A percentile compares a stretch with the other conserved stretches of the same genome.
phyloP scores from a whole-genome alignment of 495 filamentous ascomycete species.

The Amorphotheca resinae region DNA sequence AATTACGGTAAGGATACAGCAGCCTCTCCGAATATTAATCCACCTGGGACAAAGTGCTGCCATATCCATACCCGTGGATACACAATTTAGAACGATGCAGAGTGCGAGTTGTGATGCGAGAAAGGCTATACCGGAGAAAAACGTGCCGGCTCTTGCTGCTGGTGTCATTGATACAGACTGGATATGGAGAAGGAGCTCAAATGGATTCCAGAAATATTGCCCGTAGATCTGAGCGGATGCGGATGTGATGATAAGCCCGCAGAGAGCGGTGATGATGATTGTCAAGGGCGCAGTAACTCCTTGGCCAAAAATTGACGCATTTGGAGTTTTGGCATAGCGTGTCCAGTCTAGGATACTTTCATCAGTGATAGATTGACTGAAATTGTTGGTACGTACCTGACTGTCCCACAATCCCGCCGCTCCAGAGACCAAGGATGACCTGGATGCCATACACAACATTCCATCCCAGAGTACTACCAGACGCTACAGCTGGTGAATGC shows the following conservation, averaged over 20 bases:
- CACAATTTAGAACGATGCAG: conserved; percentile 27
- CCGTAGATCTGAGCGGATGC: conserved; percentile 29
- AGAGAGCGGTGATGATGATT: conserved; percentile 18
- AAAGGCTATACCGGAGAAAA: conserved; percentile 25
- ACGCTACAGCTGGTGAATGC: conserved; percentile 8
- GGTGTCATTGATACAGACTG: conserved; percentile 14
- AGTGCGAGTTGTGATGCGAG: conserved; percentile 24
- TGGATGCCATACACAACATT: conserved; percentile 15
- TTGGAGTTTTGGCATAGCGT: conserved; percentile 14
- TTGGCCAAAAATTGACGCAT: conserved; percentile 16
- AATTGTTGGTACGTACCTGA: conserved; percentile 4
- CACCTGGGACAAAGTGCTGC: conserved; percentile 33
- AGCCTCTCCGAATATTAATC: conserved; percentile 38
- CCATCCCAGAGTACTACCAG: conserved; percentile 13
- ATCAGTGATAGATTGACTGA: background rate
- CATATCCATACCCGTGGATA: conserved; percentile 33
- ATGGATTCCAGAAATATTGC: conserved; percentile 28
- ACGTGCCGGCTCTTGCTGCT: conserved; percentile 25
- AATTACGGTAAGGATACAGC: conserved; percentile 29
- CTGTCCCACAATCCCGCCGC: conserved; percentile 15
- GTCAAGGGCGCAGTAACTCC: conserved; percentile 12
- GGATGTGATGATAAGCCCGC: conserved; percentile 26
- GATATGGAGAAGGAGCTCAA: conserved; percentile 20
- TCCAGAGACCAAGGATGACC: conserved; percentile 15
- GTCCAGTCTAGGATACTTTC: conserved; percentile 12